Evolutionary conservation across 208 protist species (phyloP).

Genomic region (Acanthamoeba divionensis): DNA sequence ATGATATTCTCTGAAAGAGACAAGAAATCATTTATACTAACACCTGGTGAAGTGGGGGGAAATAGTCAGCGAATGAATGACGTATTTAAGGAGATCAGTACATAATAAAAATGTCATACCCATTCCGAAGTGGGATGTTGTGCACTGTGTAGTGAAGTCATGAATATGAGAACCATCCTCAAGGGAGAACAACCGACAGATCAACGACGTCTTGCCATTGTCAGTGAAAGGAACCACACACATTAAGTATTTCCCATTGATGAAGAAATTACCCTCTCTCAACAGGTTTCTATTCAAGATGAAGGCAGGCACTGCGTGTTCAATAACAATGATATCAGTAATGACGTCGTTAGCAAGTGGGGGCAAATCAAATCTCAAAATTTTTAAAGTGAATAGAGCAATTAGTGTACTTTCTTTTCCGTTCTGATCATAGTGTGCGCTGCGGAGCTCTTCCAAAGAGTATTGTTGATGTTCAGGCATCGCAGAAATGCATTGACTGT

Average conservation of each 20-base stretch:
- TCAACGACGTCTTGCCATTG: neutral
- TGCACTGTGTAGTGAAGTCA: neutral
- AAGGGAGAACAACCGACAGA: constrained; percentile 46
- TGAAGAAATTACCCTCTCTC: neutral
- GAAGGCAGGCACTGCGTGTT: neutral
- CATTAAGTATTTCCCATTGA: neutral
- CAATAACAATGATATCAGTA: neutral
- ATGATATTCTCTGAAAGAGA: neutral
- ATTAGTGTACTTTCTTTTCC: neutral
- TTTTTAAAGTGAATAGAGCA: neutral
- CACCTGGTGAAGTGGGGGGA: neutral
- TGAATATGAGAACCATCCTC: constrained; percentile 7
- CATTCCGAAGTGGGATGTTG: neutral
- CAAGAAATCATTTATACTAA: neutral
- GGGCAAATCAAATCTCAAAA: neutral
- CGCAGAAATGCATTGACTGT: constrained; percentile 21
- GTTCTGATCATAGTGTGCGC: neutral
- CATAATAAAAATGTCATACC: neutral
- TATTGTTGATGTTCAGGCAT: constrained; percentile 2
- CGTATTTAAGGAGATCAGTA: neutral
- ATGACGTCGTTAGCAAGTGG: neutral
- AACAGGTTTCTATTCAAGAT: constrained; percentile 9
- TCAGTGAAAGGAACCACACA: neutral
- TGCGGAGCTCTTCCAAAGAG: constrained; percentile 45
- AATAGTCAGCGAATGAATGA: neutral